These are phyloP conservation scores for Rusavskia elegans DNA, from an alignment of 495 filamentous ascomycete genomes.

Conservation along the genomic window DNA sequence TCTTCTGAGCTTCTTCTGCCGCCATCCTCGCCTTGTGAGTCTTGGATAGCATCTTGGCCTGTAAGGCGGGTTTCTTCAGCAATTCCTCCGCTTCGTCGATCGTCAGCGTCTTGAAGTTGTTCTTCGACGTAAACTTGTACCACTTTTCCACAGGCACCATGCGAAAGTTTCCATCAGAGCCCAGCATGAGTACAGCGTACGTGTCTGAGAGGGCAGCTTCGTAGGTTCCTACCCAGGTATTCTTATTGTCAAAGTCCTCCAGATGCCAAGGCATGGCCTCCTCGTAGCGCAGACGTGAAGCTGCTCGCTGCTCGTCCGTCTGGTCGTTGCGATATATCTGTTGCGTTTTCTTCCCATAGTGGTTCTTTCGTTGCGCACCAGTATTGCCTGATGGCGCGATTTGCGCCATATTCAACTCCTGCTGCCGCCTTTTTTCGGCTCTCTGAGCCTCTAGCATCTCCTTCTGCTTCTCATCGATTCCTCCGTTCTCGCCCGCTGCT, in stretches of 20 bases:
- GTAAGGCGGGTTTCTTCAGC: conserved; percentile 38
- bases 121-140: conserved; percentile 81
- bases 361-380: conserved; percentile 40
- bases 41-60: conserved; percentile 17
- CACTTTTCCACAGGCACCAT: conserved; percentile 89
- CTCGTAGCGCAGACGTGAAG: conserved; percentile 72
- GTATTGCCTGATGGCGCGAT: conserved; percentile 60
- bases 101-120: conserved; percentile 61
- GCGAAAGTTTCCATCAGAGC: conserved; percentile 44
- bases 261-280: conserved; percentile 92
- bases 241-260: conserved; percentile 88
- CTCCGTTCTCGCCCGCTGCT: conserved; percentile 28
- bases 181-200: conserved; percentile 58
- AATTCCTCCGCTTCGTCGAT: conserved; percentile 74
- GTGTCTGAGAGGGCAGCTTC: conserved; percentile 68
- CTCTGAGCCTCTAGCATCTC: conserved; percentile 55
- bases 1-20: background rate
- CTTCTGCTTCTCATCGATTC: conserved; percentile 46
- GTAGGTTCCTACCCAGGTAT: conserved; percentile 83
- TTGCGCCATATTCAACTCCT: conserved; percentile 67
- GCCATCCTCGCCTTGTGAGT: conserved; percentile 57
- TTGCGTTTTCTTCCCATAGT: conserved; percentile 46
- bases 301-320: conserved; percentile 66
- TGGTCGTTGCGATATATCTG: conserved; percentile 62
- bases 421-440: conserved; percentile 65